These are phyloP conservation scores for Withania somnifera DNA, from an alignment of 305 asterid genomes.

Conservation along the genomic window DNA sequence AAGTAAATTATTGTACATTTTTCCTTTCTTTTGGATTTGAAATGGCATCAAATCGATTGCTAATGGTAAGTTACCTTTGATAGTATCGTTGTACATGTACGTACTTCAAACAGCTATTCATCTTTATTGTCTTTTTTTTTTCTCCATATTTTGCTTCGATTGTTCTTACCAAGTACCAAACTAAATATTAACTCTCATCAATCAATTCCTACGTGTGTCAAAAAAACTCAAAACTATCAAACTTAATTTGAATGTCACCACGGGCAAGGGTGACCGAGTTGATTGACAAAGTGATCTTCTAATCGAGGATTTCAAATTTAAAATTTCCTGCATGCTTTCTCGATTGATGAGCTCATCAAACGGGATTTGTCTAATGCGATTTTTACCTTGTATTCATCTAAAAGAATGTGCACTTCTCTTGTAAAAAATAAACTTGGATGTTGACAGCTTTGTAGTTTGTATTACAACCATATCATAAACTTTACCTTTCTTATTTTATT, in stretches of 20 bases:
- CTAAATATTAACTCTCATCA: background rate
- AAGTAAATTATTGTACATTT: background rate
- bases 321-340: fast-evolving
- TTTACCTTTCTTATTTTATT: background rate
- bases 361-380: background rate
- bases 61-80: background rate
- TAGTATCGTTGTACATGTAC: background rate
- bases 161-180: background rate
- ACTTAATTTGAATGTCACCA: background rate
- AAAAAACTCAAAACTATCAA: background rate
- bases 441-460: background rate
- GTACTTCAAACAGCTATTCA: background rate
- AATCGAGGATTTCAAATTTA: background rate
- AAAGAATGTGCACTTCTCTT: no score
- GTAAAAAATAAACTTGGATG: background rate
- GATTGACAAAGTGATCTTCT: background rate
- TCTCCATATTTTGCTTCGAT: background rate
- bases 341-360: background rate
- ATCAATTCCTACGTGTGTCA: background rate
- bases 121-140: background rate
- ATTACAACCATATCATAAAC: background rate
- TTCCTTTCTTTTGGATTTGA: background rate
- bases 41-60: background rate
- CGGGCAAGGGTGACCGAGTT: background rate
- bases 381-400: background rate